Conservation (phyloP, 2,329 filamentous ascomycete genomes). For the Sporothrix inflata region DNA sequence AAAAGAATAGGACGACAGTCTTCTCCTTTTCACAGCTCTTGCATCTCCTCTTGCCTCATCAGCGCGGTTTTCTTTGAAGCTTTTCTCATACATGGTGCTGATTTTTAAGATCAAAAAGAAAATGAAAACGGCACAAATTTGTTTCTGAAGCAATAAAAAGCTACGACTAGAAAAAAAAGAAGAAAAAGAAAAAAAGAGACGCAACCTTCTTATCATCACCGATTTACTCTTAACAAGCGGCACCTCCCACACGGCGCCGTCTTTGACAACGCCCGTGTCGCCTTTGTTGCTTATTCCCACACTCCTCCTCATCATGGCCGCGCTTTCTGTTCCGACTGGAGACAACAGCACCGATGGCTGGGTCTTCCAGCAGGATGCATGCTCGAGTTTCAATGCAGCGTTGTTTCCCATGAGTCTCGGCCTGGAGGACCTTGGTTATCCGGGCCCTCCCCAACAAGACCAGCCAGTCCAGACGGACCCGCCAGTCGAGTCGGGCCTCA, state of each 20-base stretch:
- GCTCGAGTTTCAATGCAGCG: not conserved
- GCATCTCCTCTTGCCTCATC: not conserved
- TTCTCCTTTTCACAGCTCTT: not conserved
- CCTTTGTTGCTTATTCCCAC: no score
- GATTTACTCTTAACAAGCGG: no score
- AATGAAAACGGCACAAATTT: not conserved
- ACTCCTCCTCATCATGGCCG: not conserved
- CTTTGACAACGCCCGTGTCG: no score
- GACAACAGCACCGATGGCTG: not conserved
- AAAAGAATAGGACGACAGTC: not conserved
- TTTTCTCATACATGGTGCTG: not conserved
- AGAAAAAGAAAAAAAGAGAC: no score
- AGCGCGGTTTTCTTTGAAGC: no score
- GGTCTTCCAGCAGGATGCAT: not conserved
- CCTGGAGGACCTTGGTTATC: not conserved
- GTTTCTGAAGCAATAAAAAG: not conserved
- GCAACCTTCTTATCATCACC: no score
- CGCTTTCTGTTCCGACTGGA: not conserved
- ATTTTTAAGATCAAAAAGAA: not conserved
- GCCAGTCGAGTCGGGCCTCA: not conserved
- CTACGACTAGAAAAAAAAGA: no score
- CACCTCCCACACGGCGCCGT: no score
- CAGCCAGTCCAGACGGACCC: not conserved
- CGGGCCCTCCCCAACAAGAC: not conserved
- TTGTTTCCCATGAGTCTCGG: not conserved